phyloP scores from a whole-genome alignment of 129 eudicot genomes.

The Daucus carota region DNA sequence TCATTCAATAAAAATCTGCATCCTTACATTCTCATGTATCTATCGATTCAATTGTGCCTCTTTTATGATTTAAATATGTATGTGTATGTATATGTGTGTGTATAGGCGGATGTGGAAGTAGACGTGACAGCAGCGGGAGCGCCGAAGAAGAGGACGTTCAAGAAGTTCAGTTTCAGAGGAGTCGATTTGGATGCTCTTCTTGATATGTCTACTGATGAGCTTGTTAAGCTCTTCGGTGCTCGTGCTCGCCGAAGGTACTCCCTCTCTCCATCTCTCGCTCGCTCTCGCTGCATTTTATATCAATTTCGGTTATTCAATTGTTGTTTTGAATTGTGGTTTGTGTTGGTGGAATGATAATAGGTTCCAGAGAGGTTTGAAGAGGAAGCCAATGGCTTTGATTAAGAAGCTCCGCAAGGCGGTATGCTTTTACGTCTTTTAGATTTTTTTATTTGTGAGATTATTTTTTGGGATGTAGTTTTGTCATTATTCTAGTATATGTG shows the following conservation, averaged over 20 bases:
- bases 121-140: conserved; percentile 52
- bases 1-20: not conserved
- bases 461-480: no score
- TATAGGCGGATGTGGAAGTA: conserved; percentile 67
- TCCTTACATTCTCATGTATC: not conserved
- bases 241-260: conserved; percentile 65
- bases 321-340: not conserved
- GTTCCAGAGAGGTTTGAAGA: conserved; percentile 83
- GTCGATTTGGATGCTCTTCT: conserved; percentile 80
- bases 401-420: conserved; percentile 91
- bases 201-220: conserved; percentile 79
- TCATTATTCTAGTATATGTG: not conserved
- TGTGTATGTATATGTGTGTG: not conserved
- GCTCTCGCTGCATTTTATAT: not conserved
- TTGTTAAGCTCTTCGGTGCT: conserved; percentile 75
- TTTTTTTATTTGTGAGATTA: no score
- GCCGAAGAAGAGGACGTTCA: conserved; percentile 93
- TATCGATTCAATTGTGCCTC: not conserved
- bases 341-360: conserved; percentile 25
- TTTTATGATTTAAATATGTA: no score
- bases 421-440: not conserved
- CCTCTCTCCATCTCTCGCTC: no score
- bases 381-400: conserved; percentile 95
- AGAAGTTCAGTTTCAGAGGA: conserved; percentile 83
- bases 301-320: no score